Conservation (phyloP, 2,329 filamentous ascomycete genomes). For the Paracorniculantispora psalliotae region DNA sequence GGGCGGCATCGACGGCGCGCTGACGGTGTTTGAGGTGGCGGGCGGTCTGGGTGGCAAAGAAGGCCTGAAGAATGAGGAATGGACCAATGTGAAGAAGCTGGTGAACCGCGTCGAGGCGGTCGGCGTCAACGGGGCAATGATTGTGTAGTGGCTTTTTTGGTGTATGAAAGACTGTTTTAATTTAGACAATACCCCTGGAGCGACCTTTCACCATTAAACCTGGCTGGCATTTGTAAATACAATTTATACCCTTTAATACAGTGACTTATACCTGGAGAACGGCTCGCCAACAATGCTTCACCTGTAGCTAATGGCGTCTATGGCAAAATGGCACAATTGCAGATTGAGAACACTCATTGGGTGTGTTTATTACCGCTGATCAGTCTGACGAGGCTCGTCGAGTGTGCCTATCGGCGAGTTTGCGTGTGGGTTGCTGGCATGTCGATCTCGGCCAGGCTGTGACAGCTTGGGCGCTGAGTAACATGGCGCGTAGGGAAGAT, state of each 20-base stretch:
- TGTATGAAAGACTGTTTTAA: background rate
- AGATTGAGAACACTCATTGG: no score
- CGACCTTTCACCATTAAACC: conserved; percentile 1
- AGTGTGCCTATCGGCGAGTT: no score
- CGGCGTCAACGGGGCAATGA: conserved; percentile 45
- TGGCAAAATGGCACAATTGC: no score
- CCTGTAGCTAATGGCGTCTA: no score
- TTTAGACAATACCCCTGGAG: conserved; percentile 9
- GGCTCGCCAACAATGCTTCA: no score
- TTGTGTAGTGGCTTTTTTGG: conserved; percentile 24
- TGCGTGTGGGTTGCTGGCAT: background rate
- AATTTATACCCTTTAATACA: conserved; percentile 1
- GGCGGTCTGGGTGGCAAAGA: conserved; percentile 79
- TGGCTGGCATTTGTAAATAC: conserved; percentile 13
- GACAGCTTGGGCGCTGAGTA: background rate
- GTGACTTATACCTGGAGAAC: background rate
- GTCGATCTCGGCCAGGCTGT: background rate
- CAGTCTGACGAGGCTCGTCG: no score
- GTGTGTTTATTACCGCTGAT: no score
- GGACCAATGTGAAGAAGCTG: conserved; percentile 87
- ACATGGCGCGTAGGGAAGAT: no score
- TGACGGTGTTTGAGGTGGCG: conserved; percentile 92
- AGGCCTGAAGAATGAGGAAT: conserved; percentile 78
- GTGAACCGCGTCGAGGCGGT: conserved; percentile 67
- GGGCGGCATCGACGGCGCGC: conserved; percentile 83